Conservation (phyloP, 2,329 filamentous ascomycete species). For the Nigrospora oryzae region DNA sequence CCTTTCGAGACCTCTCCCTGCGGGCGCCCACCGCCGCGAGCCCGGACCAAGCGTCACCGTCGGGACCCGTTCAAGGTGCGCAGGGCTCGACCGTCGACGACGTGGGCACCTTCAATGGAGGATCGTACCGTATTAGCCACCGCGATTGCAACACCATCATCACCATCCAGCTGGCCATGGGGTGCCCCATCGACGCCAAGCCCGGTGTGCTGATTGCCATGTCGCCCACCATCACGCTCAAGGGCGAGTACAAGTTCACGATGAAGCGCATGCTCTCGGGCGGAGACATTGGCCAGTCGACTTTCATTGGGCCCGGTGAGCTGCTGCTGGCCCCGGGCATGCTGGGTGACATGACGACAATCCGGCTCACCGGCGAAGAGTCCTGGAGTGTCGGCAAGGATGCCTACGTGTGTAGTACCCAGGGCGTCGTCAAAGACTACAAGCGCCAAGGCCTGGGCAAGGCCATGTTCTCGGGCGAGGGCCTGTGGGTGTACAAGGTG, state of each 20-base stretch:
- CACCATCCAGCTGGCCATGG: constrained; percentile 82
- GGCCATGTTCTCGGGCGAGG: constrained; percentile 90
- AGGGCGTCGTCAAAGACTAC: constrained; percentile 81
- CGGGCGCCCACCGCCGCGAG: constrained; percentile 12
- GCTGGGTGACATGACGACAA: constrained; percentile 77
- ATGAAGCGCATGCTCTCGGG: constrained; percentile 86
- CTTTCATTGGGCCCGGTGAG: constrained; percentile 84
- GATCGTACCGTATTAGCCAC: constrained; percentile 88
- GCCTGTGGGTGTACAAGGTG: constrained; percentile 83
- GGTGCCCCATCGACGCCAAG: constrained; percentile 73
- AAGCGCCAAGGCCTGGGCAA: constrained; percentile 82
- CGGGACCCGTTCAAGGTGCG: constrained; percentile 55
- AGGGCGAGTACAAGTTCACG: constrained; percentile 75
- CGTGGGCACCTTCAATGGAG: constrained; percentile 94
- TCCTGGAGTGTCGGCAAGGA: constrained; percentile 83
- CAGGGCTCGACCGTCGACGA: constrained; percentile 60
- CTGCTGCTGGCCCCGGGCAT: constrained; percentile 72
- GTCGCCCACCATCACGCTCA: constrained; percentile 79
- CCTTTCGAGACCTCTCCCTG: constrained; percentile 7
- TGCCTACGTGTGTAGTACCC: constrained; percentile 75
- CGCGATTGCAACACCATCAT: constrained; percentile 84
- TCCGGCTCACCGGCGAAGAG: constrained; percentile 64
- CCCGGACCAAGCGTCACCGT: constrained; percentile 28
- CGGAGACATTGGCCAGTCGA: constrained; percentile 70
- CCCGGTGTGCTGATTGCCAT: constrained; percentile 93